Evolutionary conservation across 805 yeast species (phyloP).

Genomic region (Teunomyces kruisii): DNA sequence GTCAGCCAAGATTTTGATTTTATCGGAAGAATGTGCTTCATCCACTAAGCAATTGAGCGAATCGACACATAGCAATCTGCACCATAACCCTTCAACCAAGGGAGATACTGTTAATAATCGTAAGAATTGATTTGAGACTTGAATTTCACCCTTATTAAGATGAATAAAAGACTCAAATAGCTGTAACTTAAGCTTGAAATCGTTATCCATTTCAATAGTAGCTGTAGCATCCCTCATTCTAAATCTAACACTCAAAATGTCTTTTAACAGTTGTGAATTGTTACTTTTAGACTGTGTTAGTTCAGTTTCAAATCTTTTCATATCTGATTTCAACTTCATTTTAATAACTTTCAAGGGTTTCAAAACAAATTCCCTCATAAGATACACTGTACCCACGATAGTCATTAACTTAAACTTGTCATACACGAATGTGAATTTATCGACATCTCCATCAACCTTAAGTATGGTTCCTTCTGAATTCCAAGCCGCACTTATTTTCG

Average conservation of each 20-base stretch:
- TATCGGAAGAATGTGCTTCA: constrained; percentile 12
- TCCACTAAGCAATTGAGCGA: constrained; percentile 11
- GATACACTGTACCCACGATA: constrained; percentile 31
- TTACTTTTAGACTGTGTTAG: neutral
- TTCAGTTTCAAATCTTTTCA: constrained; percentile 7
- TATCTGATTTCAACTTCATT: constrained; percentile 22
- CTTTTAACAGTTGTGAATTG: constrained; percentile 4
- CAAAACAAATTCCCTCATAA: constrained; percentile 29
- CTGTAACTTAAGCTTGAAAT: constrained; percentile 50
- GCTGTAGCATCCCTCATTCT: constrained; percentile 17
- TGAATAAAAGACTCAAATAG: constrained; percentile 18
- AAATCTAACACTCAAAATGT: constrained; percentile 12
- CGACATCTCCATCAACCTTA: constrained; percentile 13
- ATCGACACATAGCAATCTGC: constrained; percentile 44
- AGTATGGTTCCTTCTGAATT: constrained; percentile 10
- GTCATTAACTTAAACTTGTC: constrained; percentile 34
- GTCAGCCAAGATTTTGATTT: constrained; percentile 21
- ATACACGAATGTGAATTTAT: constrained; percentile 17
- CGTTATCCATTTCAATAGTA: constrained; percentile 44
- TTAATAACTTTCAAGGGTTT: constrained; percentile 27
- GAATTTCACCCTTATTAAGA: constrained; percentile 8
- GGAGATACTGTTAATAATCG: constrained; percentile 57
- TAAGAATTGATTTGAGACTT: constrained; percentile 22
- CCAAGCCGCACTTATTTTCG: constrained; percentile 10
- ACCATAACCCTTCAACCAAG: constrained; percentile 46